A percentile compares a stretch with the other conserved stretches of the same genome.
These are phyloP conservation scores for Beauveria sp. DNA, from an alignment of 2,329 filamentous ascomycete genomes.

Conservation along the genomic window DNA sequence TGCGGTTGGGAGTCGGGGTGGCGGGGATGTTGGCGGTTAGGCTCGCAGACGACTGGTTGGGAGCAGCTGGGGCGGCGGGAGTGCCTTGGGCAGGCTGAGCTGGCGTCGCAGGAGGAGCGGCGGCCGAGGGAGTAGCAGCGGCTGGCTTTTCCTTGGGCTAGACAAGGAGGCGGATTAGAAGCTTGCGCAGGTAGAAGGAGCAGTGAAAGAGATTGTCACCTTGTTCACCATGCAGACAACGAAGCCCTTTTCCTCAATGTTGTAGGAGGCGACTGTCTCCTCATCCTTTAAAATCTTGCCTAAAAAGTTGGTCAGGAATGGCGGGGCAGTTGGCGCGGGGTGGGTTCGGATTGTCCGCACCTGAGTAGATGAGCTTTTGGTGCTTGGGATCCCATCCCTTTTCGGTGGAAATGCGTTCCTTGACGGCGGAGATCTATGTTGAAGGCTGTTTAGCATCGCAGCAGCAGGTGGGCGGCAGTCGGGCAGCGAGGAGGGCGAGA, in stretches of 20 bases:
- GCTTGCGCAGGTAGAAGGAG: background rate
- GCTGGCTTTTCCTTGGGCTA: slow-evolving; percentile 59
- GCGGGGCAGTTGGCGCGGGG: slow-evolving; percentile 5
- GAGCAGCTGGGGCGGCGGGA: slow-evolving; percentile 45
- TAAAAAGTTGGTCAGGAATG: slow-evolving; percentile 29
- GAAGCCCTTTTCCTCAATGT: slow-evolving; percentile 98
- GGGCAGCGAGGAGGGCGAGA: slow-evolving; percentile 3
- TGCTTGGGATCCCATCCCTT: slow-evolving; percentile 89
- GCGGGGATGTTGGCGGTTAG: slow-evolving; percentile 39
- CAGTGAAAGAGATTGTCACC: slow-evolving; percentile 44
- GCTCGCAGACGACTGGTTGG: slow-evolving; percentile 27
- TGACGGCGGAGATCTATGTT: slow-evolving; percentile 73
- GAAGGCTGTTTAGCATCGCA: slow-evolving; percentile 1
- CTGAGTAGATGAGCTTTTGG: slow-evolving; percentile 97
- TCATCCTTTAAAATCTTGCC: slow-evolving; percentile 98
- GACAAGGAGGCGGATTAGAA: slow-evolving; percentile 11
- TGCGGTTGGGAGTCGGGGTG: slow-evolving; percentile 38
- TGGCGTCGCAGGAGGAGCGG: slow-evolving; percentile 53
- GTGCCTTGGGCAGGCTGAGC: slow-evolving; percentile 49
- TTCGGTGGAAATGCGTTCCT: slow-evolving; percentile 84
- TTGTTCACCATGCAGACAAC: slow-evolving; percentile 98
- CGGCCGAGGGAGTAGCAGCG: slow-evolving; percentile 47
- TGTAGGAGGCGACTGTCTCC: slow-evolving; percentile 92
- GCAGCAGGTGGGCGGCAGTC: background rate
- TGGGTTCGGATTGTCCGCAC: slow-evolving; percentile 40